Conservation (phyloP, 148 eudicot genomes). For the Fagopyrum homotropicum region DNA sequence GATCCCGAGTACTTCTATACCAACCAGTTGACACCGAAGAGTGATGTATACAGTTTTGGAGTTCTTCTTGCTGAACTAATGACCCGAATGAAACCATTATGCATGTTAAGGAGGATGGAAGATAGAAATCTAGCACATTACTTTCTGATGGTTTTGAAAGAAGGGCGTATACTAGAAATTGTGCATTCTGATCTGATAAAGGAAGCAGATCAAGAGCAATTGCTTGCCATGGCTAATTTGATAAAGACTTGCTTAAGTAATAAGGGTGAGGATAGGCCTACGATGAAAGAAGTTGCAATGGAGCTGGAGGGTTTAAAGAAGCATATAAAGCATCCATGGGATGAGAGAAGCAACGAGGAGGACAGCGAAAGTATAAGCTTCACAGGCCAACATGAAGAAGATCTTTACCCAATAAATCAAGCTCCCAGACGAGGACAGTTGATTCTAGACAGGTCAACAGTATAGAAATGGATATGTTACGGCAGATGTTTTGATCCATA, state of each 20-base stretch:
- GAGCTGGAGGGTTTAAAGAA: constrained; percentile 2
- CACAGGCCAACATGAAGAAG: no score
- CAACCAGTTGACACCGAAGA: constrained; percentile 12
- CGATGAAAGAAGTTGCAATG: constrained; percentile 7
- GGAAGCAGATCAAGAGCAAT: background rate
- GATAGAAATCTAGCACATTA: background rate
- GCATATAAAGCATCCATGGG: constrained; percentile 1
- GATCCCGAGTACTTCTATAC: constrained; percentile 15
- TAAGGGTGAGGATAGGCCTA: constrained; percentile 4
- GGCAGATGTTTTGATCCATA: background rate
- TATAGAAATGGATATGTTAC: background rate
- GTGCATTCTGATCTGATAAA: background rate
- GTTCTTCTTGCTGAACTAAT: constrained; percentile 11
- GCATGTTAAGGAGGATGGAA: background rate
- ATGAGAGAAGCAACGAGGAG: no score
- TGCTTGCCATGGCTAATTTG: background rate
- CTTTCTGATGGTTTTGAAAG: background rate
- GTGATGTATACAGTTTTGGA: constrained; percentile 14
- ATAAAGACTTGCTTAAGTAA: background rate
- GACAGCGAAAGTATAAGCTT: no score
- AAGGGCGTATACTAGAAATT: background rate
- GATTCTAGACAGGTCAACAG: background rate
- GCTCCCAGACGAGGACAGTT: background rate
- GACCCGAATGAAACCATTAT: constrained; percentile 3
- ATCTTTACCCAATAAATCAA: no score